Evolutionary conservation across 1,284 basidiomycete genomes (phyloP).

Genomic region (Ganoderma leucocontextum): DNA sequence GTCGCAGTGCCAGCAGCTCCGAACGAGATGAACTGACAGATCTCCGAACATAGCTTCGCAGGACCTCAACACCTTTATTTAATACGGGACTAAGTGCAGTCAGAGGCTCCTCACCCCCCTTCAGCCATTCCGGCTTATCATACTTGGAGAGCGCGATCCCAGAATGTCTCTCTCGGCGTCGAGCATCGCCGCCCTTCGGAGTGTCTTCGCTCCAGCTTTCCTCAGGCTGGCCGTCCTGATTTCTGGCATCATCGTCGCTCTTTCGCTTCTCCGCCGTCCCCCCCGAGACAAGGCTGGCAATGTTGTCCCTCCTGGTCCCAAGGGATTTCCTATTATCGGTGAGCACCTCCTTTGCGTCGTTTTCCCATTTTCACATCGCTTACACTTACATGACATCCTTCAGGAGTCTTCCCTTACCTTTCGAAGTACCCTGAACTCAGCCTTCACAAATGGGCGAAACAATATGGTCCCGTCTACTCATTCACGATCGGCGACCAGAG

Average conservation of each 20-base stretch:
- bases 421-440: constrained; percentile 48
- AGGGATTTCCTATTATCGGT: not conserved
- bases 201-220: not conserved
- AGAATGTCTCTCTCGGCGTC: not conserved
- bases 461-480: constrained; percentile 49
- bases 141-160: not conserved
- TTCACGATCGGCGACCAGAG: constrained; percentile 53
- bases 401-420: constrained; percentile 35
- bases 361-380: not conserved
- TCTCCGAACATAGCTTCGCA: not conserved
- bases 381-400: not conserved
- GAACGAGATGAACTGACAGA: not conserved
- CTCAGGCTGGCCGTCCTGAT: not conserved
- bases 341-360: not conserved
- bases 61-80: not conserved
- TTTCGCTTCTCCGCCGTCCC: not conserved
- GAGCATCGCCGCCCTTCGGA: not conserved
- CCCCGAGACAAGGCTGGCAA: not conserved
- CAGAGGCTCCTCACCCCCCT: not conserved
- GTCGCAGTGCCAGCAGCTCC: not conserved
- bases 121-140: not conserved
- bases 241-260: not conserved
- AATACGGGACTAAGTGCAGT: not conserved
- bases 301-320: not conserved
- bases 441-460: constrained; percentile 48